These are phyloP conservation scores for Friedmanniomyces simplex DNA, from an alignment of 495 filamentous ascomycete genomes.

Conservation along the genomic window DNA sequence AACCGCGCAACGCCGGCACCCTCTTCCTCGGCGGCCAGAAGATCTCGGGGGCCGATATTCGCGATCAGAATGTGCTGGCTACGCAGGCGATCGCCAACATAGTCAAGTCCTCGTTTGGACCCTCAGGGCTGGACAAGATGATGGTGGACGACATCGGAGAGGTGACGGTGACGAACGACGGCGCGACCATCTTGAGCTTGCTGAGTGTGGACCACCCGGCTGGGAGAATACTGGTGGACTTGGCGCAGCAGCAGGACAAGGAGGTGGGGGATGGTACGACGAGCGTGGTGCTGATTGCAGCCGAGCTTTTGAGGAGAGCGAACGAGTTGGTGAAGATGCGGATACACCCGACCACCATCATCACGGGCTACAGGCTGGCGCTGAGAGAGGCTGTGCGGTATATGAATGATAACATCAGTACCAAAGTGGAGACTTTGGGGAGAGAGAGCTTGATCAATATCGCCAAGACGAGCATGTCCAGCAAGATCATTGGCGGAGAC, in stretches of 20 bases:
- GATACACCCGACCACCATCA: conserved; percentile 99
- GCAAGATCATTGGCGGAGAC: conserved; percentile 95
- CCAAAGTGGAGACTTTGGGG: conserved; percentile 83
- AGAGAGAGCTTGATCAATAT: conserved; percentile 86
- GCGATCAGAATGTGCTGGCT: conserved; percentile 93
- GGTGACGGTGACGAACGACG: conserved; percentile 98
- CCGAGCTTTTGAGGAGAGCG: conserved; percentile 84
- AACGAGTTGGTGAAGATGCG: conserved; percentile 99
- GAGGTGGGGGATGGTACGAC: conserved; percentile 97
- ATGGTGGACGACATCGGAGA: conserved; percentile 99
- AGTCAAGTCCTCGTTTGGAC: conserved; percentile 96
- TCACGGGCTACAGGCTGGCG: conserved; percentile 92
- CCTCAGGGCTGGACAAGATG: conserved; percentile 98
- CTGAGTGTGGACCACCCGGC: conserved; percentile 96
- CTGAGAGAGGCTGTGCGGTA: conserved; percentile 95
- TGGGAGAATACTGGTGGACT: conserved; percentile 94
- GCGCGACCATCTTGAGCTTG: conserved; percentile 88
- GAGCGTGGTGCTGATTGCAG: conserved; percentile 92
- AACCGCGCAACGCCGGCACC: conserved; percentile 25
- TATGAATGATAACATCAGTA: conserved; percentile 95
- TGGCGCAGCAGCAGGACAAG: conserved; percentile 97
- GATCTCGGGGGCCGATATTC: conserved; percentile 88
- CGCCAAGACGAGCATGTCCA: conserved; percentile 98
- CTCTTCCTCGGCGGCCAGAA: conserved; percentile 83
- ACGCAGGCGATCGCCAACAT: conserved; percentile 98